Evolutionary conservation across 345 rosid species (phyloP), one percentile per base, ranked within the genome.

Genomic region (Physaria fendleri): DNA sequence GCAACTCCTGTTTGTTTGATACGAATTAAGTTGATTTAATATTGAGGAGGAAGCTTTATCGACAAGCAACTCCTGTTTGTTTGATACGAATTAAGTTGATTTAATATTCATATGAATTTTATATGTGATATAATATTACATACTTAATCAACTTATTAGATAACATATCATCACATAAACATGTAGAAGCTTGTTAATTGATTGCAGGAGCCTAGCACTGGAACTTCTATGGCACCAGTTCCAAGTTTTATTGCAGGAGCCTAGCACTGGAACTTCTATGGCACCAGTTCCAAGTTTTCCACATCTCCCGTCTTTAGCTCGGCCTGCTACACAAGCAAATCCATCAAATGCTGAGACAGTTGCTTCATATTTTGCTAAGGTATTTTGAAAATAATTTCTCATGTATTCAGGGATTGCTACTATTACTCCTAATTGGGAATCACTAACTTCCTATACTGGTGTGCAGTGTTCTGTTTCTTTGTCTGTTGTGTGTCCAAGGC

Each of bases 401-500:
- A 37, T 25, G 52, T 49, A 50, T 58, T 23, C n/a, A 37, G 58
- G 21, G 27, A 25, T 64, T 25, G 30, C 63, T 39, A 46, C 20
- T 13, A 0, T 29, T 50, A 20, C 23, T 16, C 3, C 16, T 23
- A 54, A 37, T 5, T 44, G 51, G 43, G 69, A 52, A 35, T 57
- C 68, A 62, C 72, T 71, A 30, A 65, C 72, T 23, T 62, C 29
- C 47, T 17, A 24, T 73, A 49, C 73, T 62, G 62, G 54, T 44
- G 43, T 78, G 74, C 95, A 92, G 97, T 76, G 82, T 65, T 77
- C 76, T 60, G 79, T 89, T 64, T 87, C 97, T 74, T 75, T 93
- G 48, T 87, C 97, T 44, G 83, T 89, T 66, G 82, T 93, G 51
- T 85, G 97, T 68, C 97, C 96, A 63, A 85, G 82, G 77, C 89